Base-by-base conservation (phyloP, 2,329 filamentous ascomycete genomes). In the Botryosphaeria dothidea region DNA sequence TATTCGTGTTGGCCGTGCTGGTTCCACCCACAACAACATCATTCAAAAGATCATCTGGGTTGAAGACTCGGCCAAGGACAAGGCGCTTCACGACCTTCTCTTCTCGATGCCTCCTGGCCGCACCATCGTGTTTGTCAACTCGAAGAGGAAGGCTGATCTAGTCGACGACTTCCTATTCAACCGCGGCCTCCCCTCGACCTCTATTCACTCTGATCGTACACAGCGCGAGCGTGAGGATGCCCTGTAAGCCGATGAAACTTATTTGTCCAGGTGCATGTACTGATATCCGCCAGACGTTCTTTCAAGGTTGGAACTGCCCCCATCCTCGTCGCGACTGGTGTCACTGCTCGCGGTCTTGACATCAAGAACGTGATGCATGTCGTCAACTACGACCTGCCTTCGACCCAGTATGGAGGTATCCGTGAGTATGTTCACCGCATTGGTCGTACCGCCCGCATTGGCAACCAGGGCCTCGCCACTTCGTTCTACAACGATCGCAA, bases 401-500 rank as follows among this genome's bases (percentile, higher is more conserved):
- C 84, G 4, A 79, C 83, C 48, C 82, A 87, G 0, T 85, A 94
- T 70, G 93, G 92, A n/a, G 94, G 93, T 2, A 96, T 97, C 64
- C 88, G 92, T 56, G 95, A 98, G 75, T 99, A 98, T 71, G 88
- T 91, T 27, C 95, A 99, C 74, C 92, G 95, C 13, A 98, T 98
- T 74, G 95, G 95, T 67, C 93, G 95, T 67, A 99, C 95, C 70
- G 95, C 92, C 63, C 92, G 95, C 62, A 97, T 97, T 73, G 95
- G 95, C 2, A 91, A 97, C 70, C 84, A 86, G 49, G 95, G 95
- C 19, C 80, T 93, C 4, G 93, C 95, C 0, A 94, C 91, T 0
- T 97, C 94, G 0, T 94, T 99, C 80, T 98, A 90, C 82, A 92
- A 89, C 27, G 89, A 93, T 0, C 82, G 85, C 0, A 91, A 98